Conservation (phyloP, 257 asterid species). For the Plantago elongata region DNA sequence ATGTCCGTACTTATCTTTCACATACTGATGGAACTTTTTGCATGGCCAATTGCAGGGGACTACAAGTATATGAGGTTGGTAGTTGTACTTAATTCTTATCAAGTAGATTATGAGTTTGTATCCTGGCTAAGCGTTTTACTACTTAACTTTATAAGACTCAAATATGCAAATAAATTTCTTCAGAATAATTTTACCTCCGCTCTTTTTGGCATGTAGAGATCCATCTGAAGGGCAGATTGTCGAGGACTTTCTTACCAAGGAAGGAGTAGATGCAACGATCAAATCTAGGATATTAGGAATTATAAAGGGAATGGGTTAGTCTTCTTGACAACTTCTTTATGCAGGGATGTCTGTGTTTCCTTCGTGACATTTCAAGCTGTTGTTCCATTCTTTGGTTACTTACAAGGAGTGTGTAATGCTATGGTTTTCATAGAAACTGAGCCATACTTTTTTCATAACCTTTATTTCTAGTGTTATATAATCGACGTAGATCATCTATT, state of each 20-base stretch:
- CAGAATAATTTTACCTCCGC: not conserved
- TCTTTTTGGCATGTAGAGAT: conserved; percentile 46
- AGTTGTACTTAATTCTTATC: conserved; percentile 9
- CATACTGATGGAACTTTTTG: conserved; percentile 29
- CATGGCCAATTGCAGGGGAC: conserved; percentile 58
- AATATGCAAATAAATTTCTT: too few relatives aligned
- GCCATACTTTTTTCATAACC: too few relatives aligned
- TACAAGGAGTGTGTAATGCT: too few relatives aligned
- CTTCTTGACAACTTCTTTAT: conserved; percentile 3
- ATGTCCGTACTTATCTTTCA: not conserved
- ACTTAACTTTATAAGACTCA: too few relatives aligned
- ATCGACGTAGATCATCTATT: too few relatives aligned
- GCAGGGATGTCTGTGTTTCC: too few relatives aligned
- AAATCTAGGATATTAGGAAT: conserved; percentile 50
- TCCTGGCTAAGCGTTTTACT: too few relatives aligned
- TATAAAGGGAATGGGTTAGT: conserved; percentile 79
- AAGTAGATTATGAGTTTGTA: too few relatives aligned
- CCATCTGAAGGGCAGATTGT: conserved; percentile 72
- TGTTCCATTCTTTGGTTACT: too few relatives aligned
- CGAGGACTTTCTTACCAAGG: conserved; percentile 72
- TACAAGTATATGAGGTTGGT: conserved; percentile 80
- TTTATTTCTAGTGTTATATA: too few relatives aligned
- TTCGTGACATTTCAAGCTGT: too few relatives aligned
- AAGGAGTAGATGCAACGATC: conserved; percentile 56
- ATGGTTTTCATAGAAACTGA: too few relatives aligned